phyloP scores from a whole-genome alignment of 331 rosid genomes.

The Prunus yedoensis region DNA sequence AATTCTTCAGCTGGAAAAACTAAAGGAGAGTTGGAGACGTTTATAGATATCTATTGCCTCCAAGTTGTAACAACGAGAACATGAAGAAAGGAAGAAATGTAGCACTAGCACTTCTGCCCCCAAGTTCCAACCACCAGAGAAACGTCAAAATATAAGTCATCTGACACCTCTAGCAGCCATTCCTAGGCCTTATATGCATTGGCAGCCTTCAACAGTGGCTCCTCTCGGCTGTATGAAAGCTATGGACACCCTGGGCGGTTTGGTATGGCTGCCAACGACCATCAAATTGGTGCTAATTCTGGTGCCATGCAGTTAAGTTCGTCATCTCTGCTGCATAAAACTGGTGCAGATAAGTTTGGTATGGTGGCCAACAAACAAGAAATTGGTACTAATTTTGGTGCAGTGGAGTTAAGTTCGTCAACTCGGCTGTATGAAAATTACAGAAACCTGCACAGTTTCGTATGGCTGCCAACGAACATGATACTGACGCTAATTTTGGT shows the following conservation, averaged over 20 bases:
- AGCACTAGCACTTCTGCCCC: background rate
- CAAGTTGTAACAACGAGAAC: background rate
- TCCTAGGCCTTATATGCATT: background rate
- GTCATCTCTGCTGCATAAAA: background rate
- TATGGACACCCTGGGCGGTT: background rate
- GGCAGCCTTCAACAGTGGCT: background rate
- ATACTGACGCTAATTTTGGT: background rate
- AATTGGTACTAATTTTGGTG: background rate
- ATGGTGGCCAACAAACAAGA: background rate
- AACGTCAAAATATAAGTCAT: background rate
- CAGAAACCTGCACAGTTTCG: background rate
- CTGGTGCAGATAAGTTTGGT: background rate
- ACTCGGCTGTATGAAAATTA: background rate
- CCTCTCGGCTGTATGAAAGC: background rate
- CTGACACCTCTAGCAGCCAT: background rate
- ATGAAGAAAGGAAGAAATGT: background rate
- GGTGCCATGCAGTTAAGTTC: background rate
- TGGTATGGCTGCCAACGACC: conserved; percentile 2
- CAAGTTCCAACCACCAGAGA: background rate
- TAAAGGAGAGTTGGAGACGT: conserved; percentile 20
- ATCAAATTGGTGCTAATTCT: background rate
- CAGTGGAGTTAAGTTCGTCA: background rate
- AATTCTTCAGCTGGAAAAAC: conserved; percentile 24
- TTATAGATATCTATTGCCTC: background rate
- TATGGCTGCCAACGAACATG: background rate